phyloP scores from a whole-genome alignment of 2,329 filamentous ascomycete genomes.

The Fusarium staphyleae region DNA sequence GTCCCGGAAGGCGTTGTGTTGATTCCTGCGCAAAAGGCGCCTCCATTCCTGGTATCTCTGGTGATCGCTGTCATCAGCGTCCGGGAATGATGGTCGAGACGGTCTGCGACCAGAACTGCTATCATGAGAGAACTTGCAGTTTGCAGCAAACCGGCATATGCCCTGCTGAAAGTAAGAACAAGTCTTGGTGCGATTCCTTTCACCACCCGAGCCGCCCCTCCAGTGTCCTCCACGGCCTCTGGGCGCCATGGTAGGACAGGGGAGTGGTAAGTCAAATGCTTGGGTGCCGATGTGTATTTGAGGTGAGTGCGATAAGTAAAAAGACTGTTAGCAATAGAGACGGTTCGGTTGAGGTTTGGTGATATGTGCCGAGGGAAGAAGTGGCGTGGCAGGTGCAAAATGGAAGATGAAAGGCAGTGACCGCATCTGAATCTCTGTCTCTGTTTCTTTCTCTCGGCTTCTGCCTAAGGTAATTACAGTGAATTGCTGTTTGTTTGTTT shows the following conservation, averaged over 20 bases:
- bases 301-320: too few species aligned
- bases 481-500: background rate
- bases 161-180: constrained; percentile 6
- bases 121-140: constrained; percentile 9
- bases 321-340: too few species aligned
- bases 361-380: too few species aligned
- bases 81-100: background rate
- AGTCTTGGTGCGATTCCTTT: background rate
- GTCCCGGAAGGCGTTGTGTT: background rate
- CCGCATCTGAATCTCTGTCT: too few species aligned
- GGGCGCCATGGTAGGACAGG: background rate
- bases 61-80: background rate
- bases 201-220: background rate
- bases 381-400: too few species aligned
- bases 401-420: too few species aligned
- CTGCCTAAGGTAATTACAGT: background rate
- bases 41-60: constrained; percentile 11
- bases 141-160: background rate
- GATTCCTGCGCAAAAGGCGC: background rate
- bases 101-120: background rate
- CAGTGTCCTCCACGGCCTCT: background rate
- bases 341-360: too few species aligned
- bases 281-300: too few species aligned
- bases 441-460: background rate
- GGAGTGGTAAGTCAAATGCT: too few species aligned